These are phyloP conservation scores for Gentiana dahurica DNA, from an alignment of 257 asterid genomes.

Conservation along the genomic window DNA sequence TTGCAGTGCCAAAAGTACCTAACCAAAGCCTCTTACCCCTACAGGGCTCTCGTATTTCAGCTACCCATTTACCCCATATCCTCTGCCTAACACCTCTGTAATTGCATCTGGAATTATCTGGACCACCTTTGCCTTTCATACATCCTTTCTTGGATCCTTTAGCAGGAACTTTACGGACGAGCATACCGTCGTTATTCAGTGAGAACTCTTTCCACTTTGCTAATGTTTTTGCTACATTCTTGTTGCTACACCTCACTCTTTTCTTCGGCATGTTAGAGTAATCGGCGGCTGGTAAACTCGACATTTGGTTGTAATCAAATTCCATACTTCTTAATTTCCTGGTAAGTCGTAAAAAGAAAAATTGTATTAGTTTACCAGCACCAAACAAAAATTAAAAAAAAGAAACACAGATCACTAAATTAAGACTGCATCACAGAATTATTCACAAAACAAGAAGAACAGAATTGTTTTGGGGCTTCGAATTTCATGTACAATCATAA, in stretches of 20 bases:
- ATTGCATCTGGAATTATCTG: slow-evolving; percentile 7
- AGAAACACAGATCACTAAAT: too few species aligned
- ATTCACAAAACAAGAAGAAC: too few species aligned
- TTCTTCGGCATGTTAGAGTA: slow-evolving; percentile 3
- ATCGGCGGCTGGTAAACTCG: background rate
- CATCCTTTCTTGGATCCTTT: slow-evolving; percentile 10
- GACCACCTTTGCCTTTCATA: slow-evolving; percentile 13
- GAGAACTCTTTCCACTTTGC: slow-evolving; percentile 7
- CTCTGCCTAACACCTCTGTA: slow-evolving; percentile 13
- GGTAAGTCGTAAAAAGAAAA: background rate
- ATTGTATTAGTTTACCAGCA: background rate
- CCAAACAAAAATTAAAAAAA: too few species aligned
- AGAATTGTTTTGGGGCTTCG: too few species aligned
- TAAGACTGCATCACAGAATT: background rate
- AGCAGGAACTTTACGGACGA: slow-evolving; percentile 8
- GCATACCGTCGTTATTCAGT: background rate
- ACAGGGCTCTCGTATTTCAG: slow-evolving; percentile 9
- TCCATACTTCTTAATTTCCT: background rate
- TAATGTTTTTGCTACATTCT: slow-evolving; percentile 4
- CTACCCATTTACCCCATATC: slow-evolving; percentile 13
- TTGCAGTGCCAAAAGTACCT: slow-evolving; percentile 5
- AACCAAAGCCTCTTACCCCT: slow-evolving; percentile 12
- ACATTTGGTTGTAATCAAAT: background rate
- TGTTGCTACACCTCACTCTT: slow-evolving; percentile 3
- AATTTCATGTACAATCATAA: too few species aligned